These are phyloP conservation scores for Pharnaceum exiguum DNA, from an alignment of 148 eudicot genomes.

Conservation along the genomic window DNA sequence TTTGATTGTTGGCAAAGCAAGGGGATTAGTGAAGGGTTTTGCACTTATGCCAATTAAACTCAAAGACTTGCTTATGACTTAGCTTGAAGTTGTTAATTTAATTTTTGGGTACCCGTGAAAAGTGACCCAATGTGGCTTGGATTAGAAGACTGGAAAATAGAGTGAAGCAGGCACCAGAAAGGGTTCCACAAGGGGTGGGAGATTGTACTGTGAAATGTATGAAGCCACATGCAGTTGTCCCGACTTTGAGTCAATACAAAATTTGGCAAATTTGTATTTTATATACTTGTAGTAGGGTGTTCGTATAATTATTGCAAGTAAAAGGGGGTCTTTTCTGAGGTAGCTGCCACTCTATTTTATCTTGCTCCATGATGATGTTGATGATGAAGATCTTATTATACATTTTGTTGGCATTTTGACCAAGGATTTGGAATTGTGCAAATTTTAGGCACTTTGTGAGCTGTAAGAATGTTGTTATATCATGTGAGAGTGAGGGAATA, in stretches of 20 bases:
- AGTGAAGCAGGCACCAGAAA: conserved; percentile 13
- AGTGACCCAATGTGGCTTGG: conserved; percentile 9
- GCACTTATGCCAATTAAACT: background rate
- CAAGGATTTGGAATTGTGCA: background rate
- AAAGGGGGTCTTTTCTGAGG: background rate
- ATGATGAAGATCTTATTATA: background rate
- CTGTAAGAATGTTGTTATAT: too few relatives aligned
- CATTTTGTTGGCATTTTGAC: background rate
- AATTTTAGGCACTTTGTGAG: background rate
- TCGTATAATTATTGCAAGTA: background rate
- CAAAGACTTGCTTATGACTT: background rate
- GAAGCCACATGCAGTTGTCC: conserved; percentile 30
- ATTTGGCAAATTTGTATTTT: background rate
- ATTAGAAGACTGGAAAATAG: conserved; percentile 16
- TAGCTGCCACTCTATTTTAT: background rate
- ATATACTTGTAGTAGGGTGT: background rate
- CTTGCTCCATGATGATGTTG: background rate
- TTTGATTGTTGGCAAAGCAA: background rate
- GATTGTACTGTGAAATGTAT: conserved; percentile 4
- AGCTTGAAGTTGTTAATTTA: background rate
- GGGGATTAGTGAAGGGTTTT: too few relatives aligned
- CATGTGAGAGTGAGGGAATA: too few relatives aligned
- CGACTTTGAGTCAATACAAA: conserved; percentile 6
- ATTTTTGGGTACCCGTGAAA: background rate
- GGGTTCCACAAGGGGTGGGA: conserved; percentile 7